Percentiles rank a stretch among this genome's conserved stretches.
Evolutionary conservation across 2,329 filamentous ascomycete genomes (phyloP).

Genomic region (Talaromyces sp.): DNA sequence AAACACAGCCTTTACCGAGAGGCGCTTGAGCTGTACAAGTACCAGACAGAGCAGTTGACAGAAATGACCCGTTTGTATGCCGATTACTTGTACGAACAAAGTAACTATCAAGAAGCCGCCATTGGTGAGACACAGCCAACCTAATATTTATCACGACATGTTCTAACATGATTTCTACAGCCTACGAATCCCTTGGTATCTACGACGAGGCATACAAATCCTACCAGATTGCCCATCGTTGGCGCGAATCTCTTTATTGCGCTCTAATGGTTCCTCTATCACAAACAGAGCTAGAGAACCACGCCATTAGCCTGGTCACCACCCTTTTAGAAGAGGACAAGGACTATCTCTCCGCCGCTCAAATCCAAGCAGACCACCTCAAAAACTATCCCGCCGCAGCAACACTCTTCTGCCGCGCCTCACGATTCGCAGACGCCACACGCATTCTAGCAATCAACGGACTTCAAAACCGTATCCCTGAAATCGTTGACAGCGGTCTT

Average conservation of each 20-base stretch:
- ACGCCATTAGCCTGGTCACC: constrained; percentile 74
- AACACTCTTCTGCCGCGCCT: constrained; percentile 79
- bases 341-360: constrained; percentile 75
- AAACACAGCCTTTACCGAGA: constrained; percentile 77
- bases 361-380: constrained; percentile 78
- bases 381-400: constrained; percentile 67
- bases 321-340: constrained; percentile 74
- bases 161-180: constrained; percentile 29
- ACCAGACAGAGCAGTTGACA: constrained; percentile 65
- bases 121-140: constrained; percentile 46
- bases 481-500: constrained; percentile 73
- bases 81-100: constrained; percentile 68
- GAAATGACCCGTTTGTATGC: constrained; percentile 77
- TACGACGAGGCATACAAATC: constrained; percentile 72
- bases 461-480: constrained; percentile 60
- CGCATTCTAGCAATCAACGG: constrained; percentile 65
- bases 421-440: constrained; percentile 83
- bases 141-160: background rate
- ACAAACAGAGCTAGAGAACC: constrained; percentile 57
- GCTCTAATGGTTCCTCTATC: constrained; percentile 68
- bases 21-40: constrained; percentile 78
- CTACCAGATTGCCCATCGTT: constrained; percentile 80
- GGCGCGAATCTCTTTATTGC: constrained; percentile 84
- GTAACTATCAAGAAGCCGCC: constrained; percentile 79
- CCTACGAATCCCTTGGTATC: constrained; percentile 80